Evolutionary conservation across 768 basidiomycete genomes (phyloP).

Genomic region (Tricholoma terreum): DNA sequence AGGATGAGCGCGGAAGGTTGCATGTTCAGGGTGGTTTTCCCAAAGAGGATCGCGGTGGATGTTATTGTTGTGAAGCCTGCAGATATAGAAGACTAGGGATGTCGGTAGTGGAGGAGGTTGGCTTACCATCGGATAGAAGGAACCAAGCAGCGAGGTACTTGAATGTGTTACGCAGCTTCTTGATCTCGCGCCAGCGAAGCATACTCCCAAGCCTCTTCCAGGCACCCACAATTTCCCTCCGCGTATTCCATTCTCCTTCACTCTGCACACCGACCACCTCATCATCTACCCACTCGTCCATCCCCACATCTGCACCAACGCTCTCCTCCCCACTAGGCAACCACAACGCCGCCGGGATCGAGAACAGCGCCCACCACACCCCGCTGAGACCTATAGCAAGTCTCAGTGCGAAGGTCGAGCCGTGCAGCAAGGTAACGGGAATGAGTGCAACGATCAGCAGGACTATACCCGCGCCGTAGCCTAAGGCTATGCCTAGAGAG

Average conservation of each 20-base stretch:
- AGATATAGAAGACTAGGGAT: neutral
- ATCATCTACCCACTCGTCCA: constrained; percentile 14
- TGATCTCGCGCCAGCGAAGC: constrained; percentile 71
- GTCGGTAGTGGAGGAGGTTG: neutral
- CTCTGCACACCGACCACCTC: constrained; percentile 12
- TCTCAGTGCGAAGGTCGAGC: constrained; percentile 74
- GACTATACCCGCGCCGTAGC: constrained; percentile 80
- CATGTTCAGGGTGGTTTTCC: constrained; percentile 86
- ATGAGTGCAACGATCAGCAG: constrained; percentile 72
- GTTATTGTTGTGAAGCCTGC: constrained; percentile 90
- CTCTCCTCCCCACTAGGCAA: constrained; percentile 46
- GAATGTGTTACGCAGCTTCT: constrained; percentile 79
- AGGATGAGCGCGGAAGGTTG: constrained; percentile 71
- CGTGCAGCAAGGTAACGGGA: constrained; percentile 70
- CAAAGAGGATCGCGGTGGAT: constrained; percentile 88
- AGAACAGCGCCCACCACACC: constrained; percentile 84
- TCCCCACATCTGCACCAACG: neutral
- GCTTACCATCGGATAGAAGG: constrained; percentile 82
- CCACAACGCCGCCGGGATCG: constrained; percentile 75
- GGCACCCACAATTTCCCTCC: constrained; percentile 55
- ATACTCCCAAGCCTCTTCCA: constrained; percentile 78
- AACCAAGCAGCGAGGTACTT: constrained; percentile 93
- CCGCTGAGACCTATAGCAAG: constrained; percentile 85
- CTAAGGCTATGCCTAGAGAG: constrained; percentile 79
- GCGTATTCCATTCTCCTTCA: constrained; percentile 39